Evolutionary conservation across 208 protist species (phyloP), one percentile per base, ranked within the genome.

Genomic region (Phytomonas serpens): DNA sequence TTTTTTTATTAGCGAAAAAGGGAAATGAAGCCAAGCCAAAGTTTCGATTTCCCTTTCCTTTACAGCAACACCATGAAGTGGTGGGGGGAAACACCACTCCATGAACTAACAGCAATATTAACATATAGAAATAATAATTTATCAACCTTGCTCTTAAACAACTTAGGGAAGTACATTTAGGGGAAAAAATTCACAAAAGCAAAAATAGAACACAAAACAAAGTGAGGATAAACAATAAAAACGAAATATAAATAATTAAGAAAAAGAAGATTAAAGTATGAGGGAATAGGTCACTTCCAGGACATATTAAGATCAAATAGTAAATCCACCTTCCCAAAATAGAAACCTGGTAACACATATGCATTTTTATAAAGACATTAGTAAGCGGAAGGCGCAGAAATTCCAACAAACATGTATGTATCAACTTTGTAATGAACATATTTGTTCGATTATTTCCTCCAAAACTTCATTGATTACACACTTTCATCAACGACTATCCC

Each of bases 121-220:
- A 47, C 16, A 47, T 47, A 47, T 16, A 1, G 40, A 23, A 19
- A 47, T 47, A 16, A 47, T 47, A 47, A 47, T 19, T 47, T 47
- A 47, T 11, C 7, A 47, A 47, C 16, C 7, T 47, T 11, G 16
- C 2, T 47, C 14, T 47, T 47, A 47, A 47, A 23, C 7, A 47
- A 47, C 40, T 47, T 47, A 47, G 14, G 40, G 40, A 10, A 11
- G 14, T 1, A 47, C 40, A 47, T 47, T 19, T 47, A n/a, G n/a
- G n/a, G n/a, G 40, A 16, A 42, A 51, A 14, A 13, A 29, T 51
- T 29, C n/a, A 34, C n/a, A 72, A 3, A 42, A 40, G 13, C 42
- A 68, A 67, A 67, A 67, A 5, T 63, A 74, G 38, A 65, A 72
- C 61, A 64, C 6, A 64, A 33, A 64, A 40, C 38, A 64, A 29